Conservation (phyloP, 306 rosid species). For the Ochetophila trinervis region DNA sequence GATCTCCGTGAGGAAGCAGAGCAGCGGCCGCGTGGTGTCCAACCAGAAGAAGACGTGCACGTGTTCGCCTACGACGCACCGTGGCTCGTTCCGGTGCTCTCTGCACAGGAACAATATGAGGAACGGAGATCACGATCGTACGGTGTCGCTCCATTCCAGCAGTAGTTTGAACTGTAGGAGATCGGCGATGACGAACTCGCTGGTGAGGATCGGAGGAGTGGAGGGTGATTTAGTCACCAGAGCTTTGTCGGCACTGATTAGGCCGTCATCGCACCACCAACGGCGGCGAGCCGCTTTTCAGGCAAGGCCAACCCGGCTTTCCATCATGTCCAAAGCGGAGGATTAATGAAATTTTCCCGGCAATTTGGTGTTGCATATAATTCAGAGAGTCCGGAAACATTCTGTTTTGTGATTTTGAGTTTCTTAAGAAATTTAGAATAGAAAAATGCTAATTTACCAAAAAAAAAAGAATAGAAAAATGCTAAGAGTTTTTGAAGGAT, state of each 20-base stretch:
- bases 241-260: slow-evolving; percentile 79
- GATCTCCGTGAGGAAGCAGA: slow-evolving; percentile 8
- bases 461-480: no score
- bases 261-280: slow-evolving; percentile 92
- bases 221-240: slow-evolving; percentile 87
- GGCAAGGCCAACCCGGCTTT: slow-evolving; percentile 79
- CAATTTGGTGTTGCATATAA: no score
- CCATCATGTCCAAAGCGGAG: slow-evolving; percentile 60
- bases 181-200: slow-evolving; percentile 96
- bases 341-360: slow-evolving; percentile 9
- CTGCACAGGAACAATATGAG: slow-evolving; percentile 84
- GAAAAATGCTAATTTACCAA: no score
- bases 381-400: no score
- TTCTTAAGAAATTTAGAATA: no score
- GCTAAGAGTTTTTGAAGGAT: no score
- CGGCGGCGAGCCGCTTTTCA: slow-evolving; percentile 60
- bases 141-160: slow-evolving; percentile 58
- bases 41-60: slow-evolving; percentile 70
- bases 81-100: slow-evolving; percentile 90
- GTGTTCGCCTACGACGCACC: slow-evolving; percentile 94
- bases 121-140: slow-evolving; percentile 25
- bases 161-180: slow-evolving; percentile 75
- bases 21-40: slow-evolving; percentile 17
- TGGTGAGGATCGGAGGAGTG: slow-evolving; percentile 87
- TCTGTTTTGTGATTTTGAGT: no score